phyloP scores from a whole-genome alignment of 176 grass and related monocot species.

The Ananas comosus region DNA sequence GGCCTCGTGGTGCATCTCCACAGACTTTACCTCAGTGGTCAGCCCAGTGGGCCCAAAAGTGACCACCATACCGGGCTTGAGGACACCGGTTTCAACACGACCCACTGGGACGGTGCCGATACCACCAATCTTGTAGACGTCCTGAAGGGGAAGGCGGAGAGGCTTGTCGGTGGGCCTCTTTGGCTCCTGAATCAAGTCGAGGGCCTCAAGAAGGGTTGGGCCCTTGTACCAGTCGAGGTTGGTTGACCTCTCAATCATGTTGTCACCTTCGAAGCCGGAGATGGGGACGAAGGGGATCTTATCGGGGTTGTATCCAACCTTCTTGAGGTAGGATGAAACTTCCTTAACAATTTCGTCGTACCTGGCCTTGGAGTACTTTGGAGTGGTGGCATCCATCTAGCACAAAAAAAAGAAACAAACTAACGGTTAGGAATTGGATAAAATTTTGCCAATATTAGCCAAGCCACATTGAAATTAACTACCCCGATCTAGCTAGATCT shows the following conservation, averaged over 20 bases:
- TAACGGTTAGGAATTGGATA: too few species aligned
- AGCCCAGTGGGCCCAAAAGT: constrained; percentile 70
- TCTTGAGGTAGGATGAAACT: constrained; percentile 72
- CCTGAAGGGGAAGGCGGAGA: constrained; percentile 92
- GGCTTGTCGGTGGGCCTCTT: constrained; percentile 90
- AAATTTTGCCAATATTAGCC: too few species aligned
- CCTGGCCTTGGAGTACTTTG: constrained; percentile 66
- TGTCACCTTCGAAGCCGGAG: constrained; percentile 81
- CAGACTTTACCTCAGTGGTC: constrained; percentile 87
- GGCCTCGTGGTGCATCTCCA: constrained; percentile 93
- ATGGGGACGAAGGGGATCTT: constrained; percentile 75
- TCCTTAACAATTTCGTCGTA: constrained; percentile 83
- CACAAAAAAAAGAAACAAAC: too few species aligned
- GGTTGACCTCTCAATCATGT: constrained; percentile 79
- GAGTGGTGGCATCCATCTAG: constrained; percentile 74
- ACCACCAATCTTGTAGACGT: constrained; percentile 96
- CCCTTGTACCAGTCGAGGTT: constrained; percentile 94
- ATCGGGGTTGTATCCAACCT: constrained; percentile 78
- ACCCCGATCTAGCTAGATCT: too few species aligned
- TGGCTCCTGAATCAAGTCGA: constrained; percentile 68
- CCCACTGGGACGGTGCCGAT: constrained; percentile 87
- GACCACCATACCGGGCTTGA: constrained; percentile 78
- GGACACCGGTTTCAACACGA: constrained; percentile 53
- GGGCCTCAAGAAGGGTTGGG: constrained; percentile 62
- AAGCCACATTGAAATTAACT: too few species aligned